Evolutionary conservation across 225 moss, liverwort and hornwort genomes (phyloP), one percentile per base, ranked within the genome.

Genomic region (Ulota crispa): DNA sequence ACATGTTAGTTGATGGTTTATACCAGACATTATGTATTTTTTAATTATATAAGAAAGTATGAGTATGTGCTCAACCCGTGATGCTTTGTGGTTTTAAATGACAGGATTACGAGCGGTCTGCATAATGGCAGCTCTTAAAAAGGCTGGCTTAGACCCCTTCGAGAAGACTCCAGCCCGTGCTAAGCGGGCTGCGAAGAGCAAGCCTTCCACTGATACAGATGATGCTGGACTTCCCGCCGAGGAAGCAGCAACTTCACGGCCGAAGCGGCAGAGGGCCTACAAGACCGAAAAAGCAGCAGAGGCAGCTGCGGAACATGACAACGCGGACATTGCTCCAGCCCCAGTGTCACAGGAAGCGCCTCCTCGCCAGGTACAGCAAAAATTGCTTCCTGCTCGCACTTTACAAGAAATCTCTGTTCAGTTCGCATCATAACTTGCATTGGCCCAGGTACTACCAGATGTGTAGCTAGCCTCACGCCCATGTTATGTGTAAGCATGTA

Each of bases 331-430:
- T 23, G 21, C 39, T 34, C 2, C 14, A 61, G 16, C 9, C 26
- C 23, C 39, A 9, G 12, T 26, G 47, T 7, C 36, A 3, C 45
- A 7, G 8, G 19, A n/a, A 45, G 13, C 13, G 45, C 68, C 68
- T 59, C 67, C 18, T 16, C 24, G 26, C 18, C 57, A 82, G 81
- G 81, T 75, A 59, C n/a, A 24, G 20, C 43, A 75, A 32, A 54
- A n/a, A n/a, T n/a, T 50, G 62, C 28, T 54, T 63, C 30, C 42
- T 42, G 32, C 18, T 63, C 20, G 20, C 4, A 18, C 18, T 50
- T 13, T 12, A 63, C 19, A 11, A 32, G 50, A n/a, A n/a, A 19
- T 18, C 0, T n/a, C 37, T 37, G 65, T 52, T 77, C 9, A 52
- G 52, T 65, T 52, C 65, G 52, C 3, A 10, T 8, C 65, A 34